Conservation (phyloP, 2,329 filamentous ascomycete genomes). For the Raffaelea arxii region DNA sequence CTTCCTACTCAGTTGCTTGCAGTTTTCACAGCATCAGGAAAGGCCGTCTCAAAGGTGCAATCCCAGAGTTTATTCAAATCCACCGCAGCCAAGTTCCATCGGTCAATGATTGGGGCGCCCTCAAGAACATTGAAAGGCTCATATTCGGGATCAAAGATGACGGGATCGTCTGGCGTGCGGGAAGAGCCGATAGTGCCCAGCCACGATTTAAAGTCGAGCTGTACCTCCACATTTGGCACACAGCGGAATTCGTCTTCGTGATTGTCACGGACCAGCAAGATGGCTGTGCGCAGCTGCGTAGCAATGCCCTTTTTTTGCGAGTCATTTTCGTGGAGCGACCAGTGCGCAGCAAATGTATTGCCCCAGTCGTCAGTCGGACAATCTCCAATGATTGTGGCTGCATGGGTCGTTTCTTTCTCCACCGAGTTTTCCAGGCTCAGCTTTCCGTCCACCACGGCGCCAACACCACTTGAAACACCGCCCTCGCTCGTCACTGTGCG, state of each 20-base stretch:
- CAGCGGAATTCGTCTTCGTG: conserved; percentile 1
- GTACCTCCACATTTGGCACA: background rate
- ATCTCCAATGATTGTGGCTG: conserved; percentile 1
- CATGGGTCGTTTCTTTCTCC: conserved; percentile 2
- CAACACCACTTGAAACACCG: background rate
- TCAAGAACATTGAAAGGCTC: conserved; percentile 3
- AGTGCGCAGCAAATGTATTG: background rate
- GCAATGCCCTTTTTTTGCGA: conserved; percentile 3
- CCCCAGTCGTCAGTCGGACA: background rate
- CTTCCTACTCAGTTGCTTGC: too few species aligned
- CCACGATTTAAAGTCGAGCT: conserved; percentile 1
- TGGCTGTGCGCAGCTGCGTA: background rate
- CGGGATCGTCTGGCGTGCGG: background rate
- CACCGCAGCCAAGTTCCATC: background rate
- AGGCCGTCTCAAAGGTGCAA: background rate
- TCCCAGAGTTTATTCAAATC: background rate
- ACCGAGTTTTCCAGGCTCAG: background rate
- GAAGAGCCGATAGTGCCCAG: background rate
- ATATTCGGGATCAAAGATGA: conserved; percentile 1
- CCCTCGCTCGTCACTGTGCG: background rate
- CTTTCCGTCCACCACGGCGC: background rate
- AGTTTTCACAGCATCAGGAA: background rate
- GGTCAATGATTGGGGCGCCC: background rate
- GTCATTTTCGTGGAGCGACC: conserved; percentile 1
- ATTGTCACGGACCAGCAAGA: background rate